Evolutionary conservation across 257 asterid genomes (phyloP).

Genomic region (Mitragyna speciosa): DNA sequence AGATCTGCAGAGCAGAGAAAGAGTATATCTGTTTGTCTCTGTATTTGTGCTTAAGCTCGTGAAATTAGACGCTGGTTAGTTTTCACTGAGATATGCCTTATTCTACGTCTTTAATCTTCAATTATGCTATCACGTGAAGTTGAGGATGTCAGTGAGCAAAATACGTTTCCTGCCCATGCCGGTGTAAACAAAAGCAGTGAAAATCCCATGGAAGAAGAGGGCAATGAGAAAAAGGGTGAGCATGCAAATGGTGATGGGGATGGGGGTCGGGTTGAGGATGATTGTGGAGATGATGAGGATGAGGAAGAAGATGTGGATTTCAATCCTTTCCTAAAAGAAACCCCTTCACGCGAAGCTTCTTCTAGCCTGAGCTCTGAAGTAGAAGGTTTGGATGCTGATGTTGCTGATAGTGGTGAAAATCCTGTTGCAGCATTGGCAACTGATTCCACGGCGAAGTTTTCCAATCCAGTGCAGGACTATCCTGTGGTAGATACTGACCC

Average conservation of each 20-base stretch:
- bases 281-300: conserved; percentile 40
- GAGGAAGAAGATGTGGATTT: conserved; percentile 95
- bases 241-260: conserved; percentile 27
- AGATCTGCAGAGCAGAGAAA: neutral
- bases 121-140: conserved; percentile 34
- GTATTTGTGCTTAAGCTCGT: neutral
- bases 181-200: conserved; percentile 29
- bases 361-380: conserved; percentile 90
- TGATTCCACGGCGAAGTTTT: conserved; percentile 26
- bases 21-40: neutral
- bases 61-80: conserved; percentile 15
- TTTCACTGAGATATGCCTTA: conserved; percentile 15
- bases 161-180: conserved; percentile 26
- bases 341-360: conserved; percentile 69
- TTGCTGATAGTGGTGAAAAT: conserved; percentile 52
- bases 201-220: conserved; percentile 34
- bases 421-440: conserved; percentile 27
- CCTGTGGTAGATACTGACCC: conserved; percentile 47
- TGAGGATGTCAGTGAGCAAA: conserved; percentile 30
- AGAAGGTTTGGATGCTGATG: conserved; percentile 72
- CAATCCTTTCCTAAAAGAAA: conserved; percentile 69
- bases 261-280: conserved; percentile 31
- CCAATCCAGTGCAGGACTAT: conserved; percentile 26
- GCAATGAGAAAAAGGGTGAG: conserved; percentile 32
- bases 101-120: conserved; percentile 23